Evolutionary conservation across 306 rosid species (phyloP), one percentile per base, ranked within the genome.

Genomic region (Trifolium subterraneum): DNA sequence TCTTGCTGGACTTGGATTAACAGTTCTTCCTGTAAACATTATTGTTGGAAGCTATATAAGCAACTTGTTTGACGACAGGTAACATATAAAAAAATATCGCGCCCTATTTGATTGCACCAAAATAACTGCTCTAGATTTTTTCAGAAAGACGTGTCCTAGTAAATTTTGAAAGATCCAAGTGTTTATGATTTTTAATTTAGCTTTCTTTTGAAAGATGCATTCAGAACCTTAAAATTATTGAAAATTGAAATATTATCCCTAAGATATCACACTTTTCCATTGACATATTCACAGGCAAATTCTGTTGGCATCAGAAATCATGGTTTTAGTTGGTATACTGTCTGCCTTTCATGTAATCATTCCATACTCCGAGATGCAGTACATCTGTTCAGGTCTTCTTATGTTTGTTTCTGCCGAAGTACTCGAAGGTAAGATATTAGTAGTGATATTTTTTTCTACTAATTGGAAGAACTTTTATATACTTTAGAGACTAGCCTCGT

Each of bases 11-110:
- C 84, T 94, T 74, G 98, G 98, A 58, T 84, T 91, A 52, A 94
- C 98, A 0, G 98, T 94, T 86, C 98, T 94, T 83, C 98, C 98
- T 0, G 88, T 94, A 12, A 94, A 94, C 79, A 78, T 90, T 31
- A 22, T 90, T 51, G 96, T 94, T 33, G 98, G 98, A 80, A 88
- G 82, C 85, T 94, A 94, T 84, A 82, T 94, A 63, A 90, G 96
- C 92, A 94, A 94, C 87, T 79, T 87, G 95, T 94, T 94, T 59
- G 92, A 91, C 86, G 98, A 94, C 90, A 87, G 98, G 98, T 93
- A 87, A 69, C 64, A 58, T 59, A 16, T 54, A 18, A 78, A 25
- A 10, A 77, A 64, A 16, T n/a, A 51, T 27, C 58, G 11, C 62
- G n/a, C 11, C 64, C 62, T 35, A 62, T 84, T 61, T 76, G 42